Base-by-base conservation (phyloP, 1,284 basidiomycete species). In the Anthracocystis walkeri region DNA sequence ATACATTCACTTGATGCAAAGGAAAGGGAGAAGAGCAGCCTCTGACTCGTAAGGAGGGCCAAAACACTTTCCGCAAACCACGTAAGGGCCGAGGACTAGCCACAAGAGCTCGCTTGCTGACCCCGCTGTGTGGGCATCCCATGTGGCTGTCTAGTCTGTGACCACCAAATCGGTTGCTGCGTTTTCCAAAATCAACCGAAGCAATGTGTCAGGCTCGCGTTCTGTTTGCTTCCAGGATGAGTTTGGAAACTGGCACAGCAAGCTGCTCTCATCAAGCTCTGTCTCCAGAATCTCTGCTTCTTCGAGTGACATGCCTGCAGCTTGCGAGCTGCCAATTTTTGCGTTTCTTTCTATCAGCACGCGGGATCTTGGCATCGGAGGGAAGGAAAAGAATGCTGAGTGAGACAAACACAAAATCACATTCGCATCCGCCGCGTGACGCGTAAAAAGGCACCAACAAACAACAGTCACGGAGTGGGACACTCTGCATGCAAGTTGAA, bases 1-100 rank as follows among this genome's bases (percentile, higher is more conserved):
- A 70, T 70, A 70, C 45, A 64, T 27, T 14, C 55, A 53, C 46
- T 45, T n/a, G 29, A 48, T 7, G 21, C 11, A 49, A 21, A 35
- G 54, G 12, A 56, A n/a, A 48, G n/a, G 25, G 20, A 48, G 14
- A 20, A 12, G 14, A 11, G 29, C 16, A 31, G 48, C 10, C 29
- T 49, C n/a, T 18, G 48, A 29, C 7, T n/a, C 27, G 27, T 18
- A 27, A 31, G 48, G 14, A n/a, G 7, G 10, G 11, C 7, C 1
- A n/a, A n/a, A 8, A 35, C 35, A 38, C 14, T 31, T 31, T 31
- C 10, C 29, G 11, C 20, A 10, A 11, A 42, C 41, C n/a, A n/a
- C n/a, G n/a, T n/a, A n/a, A n/a, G n/a, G n/a, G n/a, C n/a, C n/a
- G 35, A 38, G 35, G 14, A 38, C 35, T 38, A 16, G 14, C 35